These are phyloP conservation scores for Talaromyces sp. DNA, from an alignment of 2,329 filamentous ascomycete genomes.

Conservation along the genomic window DNA sequence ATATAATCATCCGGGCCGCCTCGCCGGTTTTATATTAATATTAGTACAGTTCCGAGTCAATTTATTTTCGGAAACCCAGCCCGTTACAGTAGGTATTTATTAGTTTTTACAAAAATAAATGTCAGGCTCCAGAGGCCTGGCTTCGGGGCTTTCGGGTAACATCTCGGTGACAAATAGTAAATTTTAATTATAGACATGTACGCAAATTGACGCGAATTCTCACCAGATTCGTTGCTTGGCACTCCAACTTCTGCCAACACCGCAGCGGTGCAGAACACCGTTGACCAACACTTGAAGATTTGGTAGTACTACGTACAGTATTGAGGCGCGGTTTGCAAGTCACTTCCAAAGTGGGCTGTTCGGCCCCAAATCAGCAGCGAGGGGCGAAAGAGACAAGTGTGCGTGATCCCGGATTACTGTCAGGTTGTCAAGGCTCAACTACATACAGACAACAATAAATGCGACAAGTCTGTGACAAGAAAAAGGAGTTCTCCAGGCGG, in stretches of 20 bases:
- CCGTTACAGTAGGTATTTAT: neutral
- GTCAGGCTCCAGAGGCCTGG: neutral
- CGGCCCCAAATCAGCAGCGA: neutral
- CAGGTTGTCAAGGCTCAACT: too few relatives aligned
- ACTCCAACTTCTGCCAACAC: neutral
- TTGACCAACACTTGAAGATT: neutral
- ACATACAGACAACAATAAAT: neutral
- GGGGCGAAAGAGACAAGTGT: neutral
- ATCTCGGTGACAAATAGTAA: neutral
- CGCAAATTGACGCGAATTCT: neutral
- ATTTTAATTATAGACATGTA: too few relatives aligned
- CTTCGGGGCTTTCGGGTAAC: neutral
- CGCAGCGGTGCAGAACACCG: neutral
- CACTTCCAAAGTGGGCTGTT: neutral
- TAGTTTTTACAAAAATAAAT: neutral
- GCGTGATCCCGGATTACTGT: too few relatives aligned
- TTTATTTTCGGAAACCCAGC: neutral
- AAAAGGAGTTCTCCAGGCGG: neutral
- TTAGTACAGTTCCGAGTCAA: neutral
- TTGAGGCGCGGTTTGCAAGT: neutral
- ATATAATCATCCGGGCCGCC: neutral
- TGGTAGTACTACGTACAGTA: neutral
- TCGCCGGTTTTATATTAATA: neutral
- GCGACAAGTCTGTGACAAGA: neutral
- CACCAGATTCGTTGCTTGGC: too few relatives aligned